Evolutionary conservation across 331 rosid species (phyloP), one percentile per base, ranked within the genome.

Genomic region (Malus hybrid): DNA sequence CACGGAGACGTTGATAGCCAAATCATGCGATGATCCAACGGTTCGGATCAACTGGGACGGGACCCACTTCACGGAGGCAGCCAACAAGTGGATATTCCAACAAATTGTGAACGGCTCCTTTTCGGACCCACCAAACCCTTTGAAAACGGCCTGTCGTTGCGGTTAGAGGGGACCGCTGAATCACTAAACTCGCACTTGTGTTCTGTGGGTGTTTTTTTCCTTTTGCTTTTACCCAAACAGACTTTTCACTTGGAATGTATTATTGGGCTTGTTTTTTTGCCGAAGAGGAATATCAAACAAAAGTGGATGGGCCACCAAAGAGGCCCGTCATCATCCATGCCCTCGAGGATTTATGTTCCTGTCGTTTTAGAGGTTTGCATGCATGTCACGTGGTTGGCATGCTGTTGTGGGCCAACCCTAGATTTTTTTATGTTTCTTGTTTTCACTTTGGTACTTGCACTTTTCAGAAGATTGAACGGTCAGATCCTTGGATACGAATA

Each of bases 1-100:
- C 3, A 80, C 19, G 27, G 82, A 81, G 54, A 60, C 79, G 5
- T 7, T 88, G 61, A 70, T 87, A 3, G 86, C 86, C 10, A 82
- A 78, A n/a, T 76, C 93, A 0, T 90, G 92, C 67, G 19, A 74
- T 34, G 81, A 88, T 79, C 96, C 96, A 24, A 69, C 65, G 22
- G 83, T 76, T 20, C 72, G 64, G 79, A 78, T 88, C 72, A 80
- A 59, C 48, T 93, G 97, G 97, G 94, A 93, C 18, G 94, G 97
- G 3, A 79, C 79, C 9, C 96, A 93, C 74, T 88, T 73, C 78
- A 92, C 96, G 0, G 90, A 88, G 72, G 90, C 88, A 0, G 92
- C 96, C 32, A 90, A 92, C 78, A 78, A 77, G 27, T 88, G 88
- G 90, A 86, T 90, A 60, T 87, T 91, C 73, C 69, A 78, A 14